Percentiles rank a stretch among this genome's conserved stretches.
phyloP scores from a whole-genome alignment of 495 filamentous ascomycete species.

The Thozetella sp. region DNA sequence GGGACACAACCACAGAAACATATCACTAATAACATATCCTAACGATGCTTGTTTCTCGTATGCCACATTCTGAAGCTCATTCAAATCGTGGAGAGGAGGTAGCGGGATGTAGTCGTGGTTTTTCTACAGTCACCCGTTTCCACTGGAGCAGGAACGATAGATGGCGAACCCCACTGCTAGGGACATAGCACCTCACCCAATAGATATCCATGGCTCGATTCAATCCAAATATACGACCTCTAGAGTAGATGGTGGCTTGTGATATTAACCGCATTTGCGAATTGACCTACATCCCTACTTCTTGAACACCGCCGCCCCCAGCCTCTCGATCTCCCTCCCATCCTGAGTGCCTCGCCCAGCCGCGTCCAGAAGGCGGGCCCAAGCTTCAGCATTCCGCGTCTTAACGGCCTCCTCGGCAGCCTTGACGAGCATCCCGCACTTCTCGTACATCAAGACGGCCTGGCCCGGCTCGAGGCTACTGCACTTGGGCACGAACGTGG shows the following conservation, averaged over 20 bases:
- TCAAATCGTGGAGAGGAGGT: no score
- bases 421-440: conserved; percentile 88
- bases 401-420: conserved; percentile 91
- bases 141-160: no score
- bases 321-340: conserved; percentile 46
- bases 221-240: no score
- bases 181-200: no score
- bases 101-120: no score
- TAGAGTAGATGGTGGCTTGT: no score
- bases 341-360: conserved; percentile 41
- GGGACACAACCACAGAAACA: neutral
- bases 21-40: neutral
- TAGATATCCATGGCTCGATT: no score
- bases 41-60: no score
- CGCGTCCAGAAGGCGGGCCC: conserved; percentile 44
- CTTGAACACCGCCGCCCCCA: conserved; percentile 44
- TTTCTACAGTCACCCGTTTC: no score
- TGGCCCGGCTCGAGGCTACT: conserved; percentile 56
- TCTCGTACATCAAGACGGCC: conserved; percentile 90
- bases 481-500: conserved; percentile 87
- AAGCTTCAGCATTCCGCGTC: conserved; percentile 71
- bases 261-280: neutral
- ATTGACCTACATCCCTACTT: conserved; percentile 20
- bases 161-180: no score
- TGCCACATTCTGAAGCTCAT: no score